These are phyloP conservation scores for Neodidymelliopsis sp. DNA, from an alignment of 2,329 filamentous ascomycete species.

Conservation along the genomic window DNA sequence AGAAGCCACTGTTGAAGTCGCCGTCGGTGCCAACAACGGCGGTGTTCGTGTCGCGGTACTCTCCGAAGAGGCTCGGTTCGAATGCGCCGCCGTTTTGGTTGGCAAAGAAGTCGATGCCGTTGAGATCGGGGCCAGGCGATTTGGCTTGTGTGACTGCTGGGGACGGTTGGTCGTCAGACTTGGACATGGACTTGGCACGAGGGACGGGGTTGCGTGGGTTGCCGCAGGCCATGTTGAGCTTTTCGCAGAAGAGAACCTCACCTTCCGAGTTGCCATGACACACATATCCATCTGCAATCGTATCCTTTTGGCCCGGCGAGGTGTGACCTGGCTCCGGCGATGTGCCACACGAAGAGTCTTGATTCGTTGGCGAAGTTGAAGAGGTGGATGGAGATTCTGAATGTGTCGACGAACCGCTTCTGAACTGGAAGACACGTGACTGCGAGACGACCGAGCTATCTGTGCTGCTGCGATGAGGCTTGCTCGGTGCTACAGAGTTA, in stretches of 20 bases:
- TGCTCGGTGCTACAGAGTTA: constrained; percentile 26
- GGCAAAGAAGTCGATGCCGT: constrained; percentile 75
- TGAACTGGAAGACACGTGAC: constrained; percentile 60
- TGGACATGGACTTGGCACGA: constrained; percentile 52
- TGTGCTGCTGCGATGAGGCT: constrained; percentile 44
- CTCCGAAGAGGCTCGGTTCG: constrained; percentile 88
- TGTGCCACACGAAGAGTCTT: constrained; percentile 71
- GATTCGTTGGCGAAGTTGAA: constrained; percentile 58
- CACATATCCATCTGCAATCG: constrained; percentile 50
- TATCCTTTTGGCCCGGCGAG: constrained; percentile 75
- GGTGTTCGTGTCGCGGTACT: constrained; percentile 89
- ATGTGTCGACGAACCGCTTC: constrained; percentile 55
- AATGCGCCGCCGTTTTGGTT: constrained; percentile 86
- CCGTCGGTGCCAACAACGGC: constrained; percentile 71
- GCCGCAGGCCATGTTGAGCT: constrained; percentile 64
- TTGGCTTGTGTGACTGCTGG: constrained; percentile 47
- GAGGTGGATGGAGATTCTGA: constrained; percentile 61
- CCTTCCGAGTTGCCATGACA: constrained; percentile 59
- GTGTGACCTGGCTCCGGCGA: constrained; percentile 79
- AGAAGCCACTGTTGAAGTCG: constrained; percentile 73
- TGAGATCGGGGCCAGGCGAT: constrained; percentile 42
- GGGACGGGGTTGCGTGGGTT: constrained; percentile 61
- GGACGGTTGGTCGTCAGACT: constrained; percentile 51
- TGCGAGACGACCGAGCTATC: constrained; percentile 52
- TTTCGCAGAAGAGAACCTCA: constrained; percentile 63